Percentiles rank a stretch among this genome's conserved stretches.
phyloP scores from a whole-genome alignment of 2,329 filamentous ascomycete genomes.

The Phialocephala sp. region DNA sequence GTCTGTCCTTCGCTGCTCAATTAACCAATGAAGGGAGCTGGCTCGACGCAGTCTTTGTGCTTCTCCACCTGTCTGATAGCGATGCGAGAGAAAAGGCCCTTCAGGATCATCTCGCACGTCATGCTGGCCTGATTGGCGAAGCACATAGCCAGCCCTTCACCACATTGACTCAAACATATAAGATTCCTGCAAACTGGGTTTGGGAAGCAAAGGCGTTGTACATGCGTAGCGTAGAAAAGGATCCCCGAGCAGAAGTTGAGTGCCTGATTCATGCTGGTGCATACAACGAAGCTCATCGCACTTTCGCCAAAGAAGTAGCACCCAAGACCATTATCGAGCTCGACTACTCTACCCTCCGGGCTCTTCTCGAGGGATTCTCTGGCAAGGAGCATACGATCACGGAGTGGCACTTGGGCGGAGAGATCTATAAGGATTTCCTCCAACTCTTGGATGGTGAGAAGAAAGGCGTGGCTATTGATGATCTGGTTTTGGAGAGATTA shows the following conservation, averaged over 20 bases:
- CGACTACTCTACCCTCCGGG: slow-evolving; percentile 73
- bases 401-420: slow-evolving; percentile 80
- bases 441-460: slow-evolving; percentile 53
- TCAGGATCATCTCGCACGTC: slow-evolving; percentile 75
- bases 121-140: slow-evolving; percentile 69
- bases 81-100: slow-evolving; percentile 69
- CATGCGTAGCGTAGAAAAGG: slow-evolving; percentile 74
- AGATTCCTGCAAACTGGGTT: slow-evolving; percentile 79
- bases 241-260: slow-evolving; percentile 73
- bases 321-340: slow-evolving; percentile 82
- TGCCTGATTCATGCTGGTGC: slow-evolving; percentile 80
- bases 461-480: slow-evolving; percentile 47
- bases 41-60: slow-evolving; percentile 75
- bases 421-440: slow-evolving; percentile 74
- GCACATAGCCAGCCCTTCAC: slow-evolving; percentile 62
- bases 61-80: slow-evolving; percentile 73
- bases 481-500: slow-evolving; percentile 60
- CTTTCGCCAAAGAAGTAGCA: slow-evolving; percentile 80
- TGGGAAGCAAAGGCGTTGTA: slow-evolving; percentile 86
- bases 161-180: slow-evolving; percentile 66
- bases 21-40: slow-evolving; percentile 69
- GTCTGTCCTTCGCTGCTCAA: slow-evolving; percentile 68
- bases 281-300: slow-evolving; percentile 81
- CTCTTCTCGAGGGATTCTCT: slow-evolving; percentile 75
- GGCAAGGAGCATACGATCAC: slow-evolving; percentile 64